phyloP scores from a whole-genome alignment of 2,329 filamentous ascomycete species.

The Drechslerella coelobrocha region DNA sequence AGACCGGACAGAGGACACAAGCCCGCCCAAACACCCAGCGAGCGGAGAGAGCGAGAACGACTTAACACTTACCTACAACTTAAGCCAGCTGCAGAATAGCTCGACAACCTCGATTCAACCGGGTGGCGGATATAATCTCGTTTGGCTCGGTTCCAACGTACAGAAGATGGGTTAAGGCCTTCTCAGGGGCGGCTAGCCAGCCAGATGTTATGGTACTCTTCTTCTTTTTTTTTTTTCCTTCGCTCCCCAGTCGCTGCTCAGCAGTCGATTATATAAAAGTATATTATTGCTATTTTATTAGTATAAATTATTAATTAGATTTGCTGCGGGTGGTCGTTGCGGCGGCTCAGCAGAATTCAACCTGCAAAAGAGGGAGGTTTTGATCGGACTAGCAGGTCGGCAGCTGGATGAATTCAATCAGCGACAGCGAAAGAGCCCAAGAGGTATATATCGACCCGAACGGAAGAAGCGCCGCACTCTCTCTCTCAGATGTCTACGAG shows the following conservation, averaged over 20 bases:
- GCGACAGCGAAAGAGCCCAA: background rate
- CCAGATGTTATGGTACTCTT: background rate
- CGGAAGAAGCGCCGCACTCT: background rate
- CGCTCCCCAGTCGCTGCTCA: background rate
- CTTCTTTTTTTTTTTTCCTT: background rate
- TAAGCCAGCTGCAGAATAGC: background rate
- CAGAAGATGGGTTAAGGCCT: slow-evolving; percentile 3
- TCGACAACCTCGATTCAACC: slow-evolving; percentile 9
- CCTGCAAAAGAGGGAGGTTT: slow-evolving; percentile 7
- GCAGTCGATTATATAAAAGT: background rate
- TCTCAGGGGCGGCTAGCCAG: slow-evolving; percentile 6
- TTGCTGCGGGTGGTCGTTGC: slow-evolving; percentile 5
- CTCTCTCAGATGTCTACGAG: background rate
- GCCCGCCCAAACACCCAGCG: no score
- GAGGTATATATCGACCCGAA: background rate
- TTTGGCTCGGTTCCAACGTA: slow-evolving; percentile 16
- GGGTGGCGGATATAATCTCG: slow-evolving; percentile 26
- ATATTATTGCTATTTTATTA: background rate
- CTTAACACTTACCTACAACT: background rate
- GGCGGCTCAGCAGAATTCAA: slow-evolving; percentile 3
- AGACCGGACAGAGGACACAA: background rate
- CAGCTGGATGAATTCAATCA: no score
- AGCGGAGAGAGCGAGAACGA: no score
- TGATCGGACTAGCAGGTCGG: no score
- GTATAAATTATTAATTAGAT: no score